Conservation (phyloP, 495 filamentous ascomycete species). For the Astrothelium subdiscretum region DNA sequence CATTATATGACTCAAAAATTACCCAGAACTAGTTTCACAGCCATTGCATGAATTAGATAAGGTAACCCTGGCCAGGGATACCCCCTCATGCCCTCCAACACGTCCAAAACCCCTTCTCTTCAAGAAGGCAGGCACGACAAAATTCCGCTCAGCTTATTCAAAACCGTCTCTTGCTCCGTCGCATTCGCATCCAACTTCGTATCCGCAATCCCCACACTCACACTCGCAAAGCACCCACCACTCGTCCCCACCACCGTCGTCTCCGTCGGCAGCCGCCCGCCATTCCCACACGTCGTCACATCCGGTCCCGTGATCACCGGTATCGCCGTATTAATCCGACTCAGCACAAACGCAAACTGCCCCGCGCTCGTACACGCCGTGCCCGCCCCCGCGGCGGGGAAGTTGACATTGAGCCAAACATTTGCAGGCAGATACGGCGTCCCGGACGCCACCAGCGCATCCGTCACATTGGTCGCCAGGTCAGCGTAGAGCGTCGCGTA, state of each 20-base stretch:
- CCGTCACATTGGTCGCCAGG: conserved; percentile 44
- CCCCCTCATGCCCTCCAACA: too few relatives aligned
- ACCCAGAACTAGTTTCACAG: too few relatives aligned
- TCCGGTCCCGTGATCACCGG: conserved; percentile 42
- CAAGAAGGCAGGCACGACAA: conserved; percentile 34
- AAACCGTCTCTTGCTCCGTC: conserved; percentile 42
- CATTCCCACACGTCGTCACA: conserved; percentile 41
- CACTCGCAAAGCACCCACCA: conserved; percentile 44
- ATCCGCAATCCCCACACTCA: conserved; percentile 49
- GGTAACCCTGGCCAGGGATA: too few relatives aligned
- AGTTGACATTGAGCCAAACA: conserved; percentile 59
- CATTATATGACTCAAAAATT: too few relatives aligned
- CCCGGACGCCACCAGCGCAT: conserved; percentile 40
- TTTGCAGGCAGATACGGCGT: conserved; percentile 46
- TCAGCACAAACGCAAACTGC: conserved; percentile 50
- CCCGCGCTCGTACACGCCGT: conserved; percentile 33
- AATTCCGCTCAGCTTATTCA: conserved; percentile 42
- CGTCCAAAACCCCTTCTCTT: neutral
- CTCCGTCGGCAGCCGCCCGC: conserved; percentile 47
- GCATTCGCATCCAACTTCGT: conserved; percentile 47
- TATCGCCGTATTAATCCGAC: conserved; percentile 43
- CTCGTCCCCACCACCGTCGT: conserved; percentile 32
- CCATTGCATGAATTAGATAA: too few relatives aligned
- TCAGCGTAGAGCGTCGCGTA: conserved; percentile 50
- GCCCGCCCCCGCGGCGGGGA: conserved; percentile 35